Evolutionary conservation across 768 basidiomycete species (phyloP).

Genomic region (Exsudoporus frostii): DNA sequence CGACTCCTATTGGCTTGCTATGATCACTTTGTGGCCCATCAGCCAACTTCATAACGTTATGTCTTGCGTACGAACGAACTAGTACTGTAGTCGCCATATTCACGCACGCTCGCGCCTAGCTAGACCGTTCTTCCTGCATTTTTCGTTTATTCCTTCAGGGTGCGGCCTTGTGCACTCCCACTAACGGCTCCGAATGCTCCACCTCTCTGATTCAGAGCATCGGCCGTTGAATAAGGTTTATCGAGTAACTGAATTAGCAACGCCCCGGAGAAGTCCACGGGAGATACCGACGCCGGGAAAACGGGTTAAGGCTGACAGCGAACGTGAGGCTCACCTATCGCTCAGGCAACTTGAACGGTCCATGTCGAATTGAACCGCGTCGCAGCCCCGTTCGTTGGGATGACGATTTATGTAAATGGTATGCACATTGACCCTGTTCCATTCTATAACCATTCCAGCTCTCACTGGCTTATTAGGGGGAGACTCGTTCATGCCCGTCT

Average conservation of each 20-base stretch:
- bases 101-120: neutral
- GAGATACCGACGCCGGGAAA: neutral
- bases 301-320: neutral
- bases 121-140: neutral
- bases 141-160: neutral
- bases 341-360: neutral
- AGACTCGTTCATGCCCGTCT: neutral
- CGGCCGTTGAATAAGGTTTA: neutral
- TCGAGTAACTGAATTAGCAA: neutral
- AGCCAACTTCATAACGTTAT: neutral
- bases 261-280: neutral
- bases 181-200: neutral
- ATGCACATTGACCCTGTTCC: neutral
- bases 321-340: neutral
- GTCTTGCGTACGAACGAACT: too few relatives aligned
- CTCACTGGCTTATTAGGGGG: neutral
- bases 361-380: neutral
- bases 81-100: neutral
- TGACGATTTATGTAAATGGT: neutral
- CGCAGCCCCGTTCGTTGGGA: neutral
- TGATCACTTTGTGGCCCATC: neutral
- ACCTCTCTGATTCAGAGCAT: neutral
- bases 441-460: neutral
- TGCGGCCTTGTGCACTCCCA: neutral
- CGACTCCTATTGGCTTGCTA: neutral